A percentile compares a stretch with the other conserved stretches of the same genome.
Conservation (phyloP, 2,329 filamentous ascomycete genomes). For the Cytospora leucostoma region DNA sequence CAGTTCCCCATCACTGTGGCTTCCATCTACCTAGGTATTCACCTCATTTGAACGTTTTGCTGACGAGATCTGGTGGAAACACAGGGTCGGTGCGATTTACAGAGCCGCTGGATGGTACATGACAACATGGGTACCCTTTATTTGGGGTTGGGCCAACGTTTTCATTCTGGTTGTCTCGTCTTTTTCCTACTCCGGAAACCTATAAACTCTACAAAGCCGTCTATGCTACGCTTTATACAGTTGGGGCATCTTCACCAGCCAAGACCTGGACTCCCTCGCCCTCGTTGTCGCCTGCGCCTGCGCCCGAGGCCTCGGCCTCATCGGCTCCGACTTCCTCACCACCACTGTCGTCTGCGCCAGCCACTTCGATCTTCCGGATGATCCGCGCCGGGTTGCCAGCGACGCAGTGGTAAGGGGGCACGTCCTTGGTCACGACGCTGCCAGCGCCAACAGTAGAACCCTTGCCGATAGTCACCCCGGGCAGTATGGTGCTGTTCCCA, state of each 20-base stretch:
- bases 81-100: slow-evolving; percentile 77
- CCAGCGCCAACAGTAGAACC: slow-evolving; percentile 77
- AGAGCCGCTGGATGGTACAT: slow-evolving; percentile 81
- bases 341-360: slow-evolving; percentile 13
- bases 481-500: slow-evolving; percentile 69
- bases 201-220: slow-evolving; percentile 50
- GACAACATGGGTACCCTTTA: slow-evolving; percentile 91
- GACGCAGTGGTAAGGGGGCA: slow-evolving; percentile 63
- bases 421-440: slow-evolving; percentile 78
- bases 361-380: slow-evolving; percentile 46
- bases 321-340: not conserved
- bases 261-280: slow-evolving; percentile 12
- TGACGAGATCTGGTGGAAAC: slow-evolving; percentile 22
- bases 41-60: not conserved
- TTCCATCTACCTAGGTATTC: not conserved
- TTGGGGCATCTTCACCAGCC: slow-evolving; percentile 20
- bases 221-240: slow-evolving; percentile 3
- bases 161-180: slow-evolving; percentile 81
- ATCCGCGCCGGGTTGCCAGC: slow-evolving; percentile 68
- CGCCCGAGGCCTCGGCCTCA: too few relatives aligned
- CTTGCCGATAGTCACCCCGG: slow-evolving; percentile 76
- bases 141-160: slow-evolving; percentile 85
- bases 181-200: slow-evolving; percentile 87
- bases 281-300: too few relatives aligned
- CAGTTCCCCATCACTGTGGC: slow-evolving; percentile 39